These are phyloP conservation scores for Aspergillus ochraceus DNA, from an alignment of 2,329 filamentous ascomycete genomes.

Conservation along the genomic window DNA sequence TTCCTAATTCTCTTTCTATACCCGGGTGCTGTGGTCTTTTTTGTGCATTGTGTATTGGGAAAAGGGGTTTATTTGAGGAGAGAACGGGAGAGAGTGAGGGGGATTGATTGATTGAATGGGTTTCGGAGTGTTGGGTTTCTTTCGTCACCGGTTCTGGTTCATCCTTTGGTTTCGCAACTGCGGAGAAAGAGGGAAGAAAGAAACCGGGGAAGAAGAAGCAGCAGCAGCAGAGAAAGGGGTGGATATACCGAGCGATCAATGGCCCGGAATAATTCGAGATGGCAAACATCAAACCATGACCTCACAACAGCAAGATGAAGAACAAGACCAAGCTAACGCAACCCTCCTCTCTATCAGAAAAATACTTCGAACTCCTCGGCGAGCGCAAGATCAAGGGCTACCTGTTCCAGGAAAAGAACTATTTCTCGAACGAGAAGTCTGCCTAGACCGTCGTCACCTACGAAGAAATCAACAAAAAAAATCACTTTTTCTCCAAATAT, in stretches of 20 bases:
- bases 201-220: too few species aligned
- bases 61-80: too few species aligned
- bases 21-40: neutral
- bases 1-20: constrained; percentile 10
- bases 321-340: neutral
- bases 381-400: constrained; percentile 65
- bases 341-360: constrained; percentile 46
- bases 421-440: constrained; percentile 41
- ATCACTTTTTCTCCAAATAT: neutral
- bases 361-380: constrained; percentile 64
- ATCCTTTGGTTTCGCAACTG: too few species aligned
- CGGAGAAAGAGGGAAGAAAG: too few species aligned
- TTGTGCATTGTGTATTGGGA: neutral
- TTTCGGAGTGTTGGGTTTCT: too few species aligned
- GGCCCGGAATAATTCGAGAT: too few species aligned
- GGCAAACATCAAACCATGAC: too few species aligned
- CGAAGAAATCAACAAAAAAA: neutral
- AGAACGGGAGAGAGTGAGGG: too few species aligned
- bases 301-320: neutral
- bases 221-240: too few species aligned
- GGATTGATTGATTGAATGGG: too few species aligned
- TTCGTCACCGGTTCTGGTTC: too few species aligned
- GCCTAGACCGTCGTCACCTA: constrained; percentile 16
- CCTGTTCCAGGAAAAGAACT: constrained; percentile 65
- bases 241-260: too few species aligned